These are phyloP conservation scores for Kockovaella imperatae DNA, from an alignment of 768 basidiomycete genomes.

Conservation along the genomic window DNA sequence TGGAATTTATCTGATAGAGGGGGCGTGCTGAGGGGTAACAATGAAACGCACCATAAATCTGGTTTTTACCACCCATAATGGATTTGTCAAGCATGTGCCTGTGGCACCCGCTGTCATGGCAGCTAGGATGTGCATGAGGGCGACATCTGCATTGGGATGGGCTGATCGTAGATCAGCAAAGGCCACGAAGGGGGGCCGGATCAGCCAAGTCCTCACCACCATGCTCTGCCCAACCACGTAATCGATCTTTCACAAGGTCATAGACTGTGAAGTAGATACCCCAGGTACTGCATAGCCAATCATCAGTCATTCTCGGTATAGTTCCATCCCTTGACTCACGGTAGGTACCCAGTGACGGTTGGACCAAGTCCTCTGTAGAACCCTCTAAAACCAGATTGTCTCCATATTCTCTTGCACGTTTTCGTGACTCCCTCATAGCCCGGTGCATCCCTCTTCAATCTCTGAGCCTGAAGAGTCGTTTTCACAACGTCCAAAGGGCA, in stretches of 20 bases:
- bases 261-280: slow-evolving; percentile 98
- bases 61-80: slow-evolving; percentile 98
- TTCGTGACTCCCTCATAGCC: slow-evolving; percentile 69
- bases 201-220: slow-evolving; percentile 23
- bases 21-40: too few species aligned
- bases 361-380: slow-evolving; percentile 96
- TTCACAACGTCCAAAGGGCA: slow-evolving; percentile 98
- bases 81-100: slow-evolving; percentile 89
- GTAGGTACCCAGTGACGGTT: slow-evolving; percentile 90
- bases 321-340: too few species aligned
- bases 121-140: slow-evolving; percentile 65
- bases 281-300: too few species aligned
- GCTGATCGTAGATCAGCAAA: slow-evolving; percentile 44
- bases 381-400: slow-evolving; percentile 70
- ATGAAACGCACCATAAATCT: slow-evolving; percentile 76
- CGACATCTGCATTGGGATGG: slow-evolving; percentile 7
- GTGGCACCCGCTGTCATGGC: slow-evolving; percentile 93
- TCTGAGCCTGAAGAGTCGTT: slow-evolving; percentile 94
- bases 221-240: slow-evolving; percentile 61
- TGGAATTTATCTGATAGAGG: too few species aligned
- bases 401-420: slow-evolving; percentile 55
- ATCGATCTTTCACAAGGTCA: slow-evolving; percentile 80
- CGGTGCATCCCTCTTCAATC: slow-evolving; percentile 57
- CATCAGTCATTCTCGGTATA: too few species aligned
- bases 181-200: not conserved